A percentile compares a stretch with the other conserved stretches of the same genome.
phyloP scores from a whole-genome alignment of 2,329 filamentous ascomycete genomes.

The Colletotrichum neosansevieriae region DNA sequence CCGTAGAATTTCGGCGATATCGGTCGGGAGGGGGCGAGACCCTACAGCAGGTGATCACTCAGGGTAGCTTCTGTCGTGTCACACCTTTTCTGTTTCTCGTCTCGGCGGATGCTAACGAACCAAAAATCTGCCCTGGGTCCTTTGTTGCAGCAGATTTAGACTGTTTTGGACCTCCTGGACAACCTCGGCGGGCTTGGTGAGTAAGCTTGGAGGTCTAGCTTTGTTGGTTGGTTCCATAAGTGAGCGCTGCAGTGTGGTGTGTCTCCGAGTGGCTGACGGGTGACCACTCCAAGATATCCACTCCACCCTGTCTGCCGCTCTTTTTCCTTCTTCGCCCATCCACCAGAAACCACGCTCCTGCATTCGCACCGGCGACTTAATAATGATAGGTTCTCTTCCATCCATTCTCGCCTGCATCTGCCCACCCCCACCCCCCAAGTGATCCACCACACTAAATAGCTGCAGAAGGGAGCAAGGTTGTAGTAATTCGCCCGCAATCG shows the following conservation, averaged over 20 bases:
- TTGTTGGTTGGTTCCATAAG: constrained; percentile 13
- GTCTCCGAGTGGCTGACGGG: constrained; percentile 24
- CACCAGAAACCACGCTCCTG: constrained; percentile 6
- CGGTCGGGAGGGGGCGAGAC: constrained; percentile 8
- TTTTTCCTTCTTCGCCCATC: constrained; percentile 6
- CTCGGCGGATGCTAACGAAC: constrained; percentile 8
- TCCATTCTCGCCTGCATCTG: background rate
- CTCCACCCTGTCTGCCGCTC: constrained; percentile 22
- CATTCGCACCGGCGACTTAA: constrained; percentile 4
- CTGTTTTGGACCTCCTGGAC: background rate
- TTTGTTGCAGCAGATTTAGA: background rate
- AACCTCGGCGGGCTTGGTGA: background rate
- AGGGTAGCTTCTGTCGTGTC: background rate
- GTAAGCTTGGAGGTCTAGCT: constrained; percentile 3
- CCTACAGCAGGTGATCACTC: constrained; percentile 16
- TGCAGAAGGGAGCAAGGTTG: constrained; percentile 6
- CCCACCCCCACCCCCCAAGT: background rate
- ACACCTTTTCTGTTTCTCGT: constrained; percentile 13
- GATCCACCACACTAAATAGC: constrained; percentile 9
- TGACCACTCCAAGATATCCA: constrained; percentile 17
- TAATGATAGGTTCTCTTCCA: background rate
- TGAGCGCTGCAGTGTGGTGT: background rate
- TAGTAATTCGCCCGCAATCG: constrained; percentile 6
- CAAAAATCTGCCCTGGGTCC: background rate
- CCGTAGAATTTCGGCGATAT: constrained; percentile 22